Base-by-base conservation (phyloP, 805 yeast genomes). In the Blastobotrys peoriensis region DNA sequence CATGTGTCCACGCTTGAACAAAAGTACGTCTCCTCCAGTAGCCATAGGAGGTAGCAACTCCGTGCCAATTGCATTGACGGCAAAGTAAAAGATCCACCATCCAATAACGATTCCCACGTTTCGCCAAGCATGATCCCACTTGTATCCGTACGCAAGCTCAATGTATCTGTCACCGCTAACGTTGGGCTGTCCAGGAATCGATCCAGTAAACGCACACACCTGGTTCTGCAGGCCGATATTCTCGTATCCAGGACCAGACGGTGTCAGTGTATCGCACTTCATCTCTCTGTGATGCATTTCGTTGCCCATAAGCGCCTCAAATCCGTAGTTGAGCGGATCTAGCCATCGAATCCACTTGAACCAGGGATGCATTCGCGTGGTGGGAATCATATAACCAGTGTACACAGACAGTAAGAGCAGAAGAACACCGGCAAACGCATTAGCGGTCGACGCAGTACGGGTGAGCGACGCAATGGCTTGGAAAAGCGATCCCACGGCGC, bases 121-220 rank as follows among this genome's bases (percentile, higher is more conserved):
- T 68, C 95, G 78, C 95, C 95, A 86, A 40, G 75, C 71, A 62
- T 86, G 86, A 17, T 62, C 50, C 55, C 71, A 77, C 17, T 58
- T 58, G 67, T 81, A 86, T 35, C 62, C 58, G 62, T 62, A 86
- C 5, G 78, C 60, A 2, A 54, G 55, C 3, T 50, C 49, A 45
- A 86, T 51, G 56, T 82, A 86, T 28, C 60, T 63, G 51, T 79
- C 76, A 53, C 95, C 95, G 25, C 61, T 55, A 38, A 86, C 85
- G 40, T 51, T 51, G 10, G 57, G 46, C 18, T 60, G 57, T 35
- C 94, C 93, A 1, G 79, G 66, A 2, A 54, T 52, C 9, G 89
- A 68, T 33, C 91, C 88, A 23, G 73, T 73, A 35, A 74, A 72
- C 1, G 78, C 70, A 65, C 93, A 84, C 8, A 79, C 76, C 47